Percentiles rank a stretch among this genome's conserved stretches.
phyloP scores from a whole-genome alignment of 805 yeast genomes.

The Pichia heedii region DNA sequence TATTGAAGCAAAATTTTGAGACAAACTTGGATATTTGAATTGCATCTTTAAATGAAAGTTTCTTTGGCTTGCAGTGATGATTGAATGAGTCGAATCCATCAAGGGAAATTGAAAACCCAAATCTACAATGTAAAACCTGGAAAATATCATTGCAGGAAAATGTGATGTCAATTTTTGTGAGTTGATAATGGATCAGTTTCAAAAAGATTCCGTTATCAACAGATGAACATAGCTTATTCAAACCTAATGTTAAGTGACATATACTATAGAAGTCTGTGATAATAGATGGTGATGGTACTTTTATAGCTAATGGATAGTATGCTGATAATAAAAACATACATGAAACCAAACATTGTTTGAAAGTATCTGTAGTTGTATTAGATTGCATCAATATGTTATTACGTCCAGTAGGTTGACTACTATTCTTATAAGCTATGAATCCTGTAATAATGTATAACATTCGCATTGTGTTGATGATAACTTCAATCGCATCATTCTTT shows the following conservation, averaged over 20 bases:
- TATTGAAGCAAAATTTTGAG: conserved; percentile 44
- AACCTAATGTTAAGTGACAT: conserved; percentile 69
- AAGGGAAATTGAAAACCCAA: conserved; percentile 53
- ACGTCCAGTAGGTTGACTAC: conserved; percentile 29
- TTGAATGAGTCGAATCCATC: conserved; percentile 57
- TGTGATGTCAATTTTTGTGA: conserved; percentile 33
- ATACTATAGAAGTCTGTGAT: conserved; percentile 42
- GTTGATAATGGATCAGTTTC: conserved; percentile 44
- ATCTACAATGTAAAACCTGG: conserved; percentile 72
- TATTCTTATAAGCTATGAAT: conserved; percentile 46
- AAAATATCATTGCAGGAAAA: conserved; percentile 60
- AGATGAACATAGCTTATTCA: conserved; percentile 57
- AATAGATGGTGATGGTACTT: conserved; percentile 15
- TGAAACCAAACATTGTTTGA: conserved; percentile 38
- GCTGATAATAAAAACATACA: conserved; percentile 30
- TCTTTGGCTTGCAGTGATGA: conserved; percentile 42
- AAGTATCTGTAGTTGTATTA: conserved; percentile 31
- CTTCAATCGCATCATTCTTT: not conserved
- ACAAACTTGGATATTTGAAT: conserved; percentile 33
- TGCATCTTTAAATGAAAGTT: conserved; percentile 32
- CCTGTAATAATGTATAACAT: conserved; percentile 30
- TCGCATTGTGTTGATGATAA: not conserved
- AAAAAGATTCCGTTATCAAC: conserved; percentile 51
- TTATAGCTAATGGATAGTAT: conserved; percentile 26
- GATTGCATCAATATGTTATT: conserved; percentile 38